Evolutionary conservation across 495 filamentous ascomycete genomes (phyloP).

Genomic region (Talaromyces trachyspermus): DNA sequence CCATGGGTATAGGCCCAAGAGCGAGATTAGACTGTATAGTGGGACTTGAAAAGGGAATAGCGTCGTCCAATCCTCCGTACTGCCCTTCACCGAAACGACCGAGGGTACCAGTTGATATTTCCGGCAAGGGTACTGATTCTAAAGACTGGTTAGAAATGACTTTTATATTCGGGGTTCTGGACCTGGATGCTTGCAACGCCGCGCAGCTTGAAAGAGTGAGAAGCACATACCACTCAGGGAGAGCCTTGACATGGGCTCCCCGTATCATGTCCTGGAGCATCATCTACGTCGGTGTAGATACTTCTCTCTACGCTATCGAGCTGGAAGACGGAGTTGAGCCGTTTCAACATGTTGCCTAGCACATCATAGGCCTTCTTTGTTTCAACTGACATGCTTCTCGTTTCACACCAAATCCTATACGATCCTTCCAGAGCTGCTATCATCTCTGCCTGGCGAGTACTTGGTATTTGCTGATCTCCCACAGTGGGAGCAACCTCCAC

Average conservation of each 20-base stretch:
- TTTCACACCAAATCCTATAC: conserved; percentile 61
- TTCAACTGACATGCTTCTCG: conserved; percentile 62
- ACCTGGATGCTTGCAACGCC: neutral
- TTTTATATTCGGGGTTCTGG: neutral
- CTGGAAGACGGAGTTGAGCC: neutral
- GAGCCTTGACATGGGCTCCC: neutral
- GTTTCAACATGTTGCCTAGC: conserved; percentile 60
- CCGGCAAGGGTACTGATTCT: neutral
- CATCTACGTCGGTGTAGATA: neutral
- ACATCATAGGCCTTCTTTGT: conserved; percentile 71
- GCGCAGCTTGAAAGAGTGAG: neutral
- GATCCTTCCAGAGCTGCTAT: conserved; percentile 59
- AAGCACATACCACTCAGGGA: neutral
- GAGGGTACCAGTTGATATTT: too few species aligned
- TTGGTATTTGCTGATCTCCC: neutral
- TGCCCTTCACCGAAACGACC: neutral
- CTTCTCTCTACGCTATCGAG: neutral
- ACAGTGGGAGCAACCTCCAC: conserved; percentile 6
- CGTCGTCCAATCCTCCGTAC: neutral
- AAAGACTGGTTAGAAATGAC: neutral
- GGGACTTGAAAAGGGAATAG: neutral
- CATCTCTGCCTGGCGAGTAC: conserved; percentile 25
- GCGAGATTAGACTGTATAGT: neutral
- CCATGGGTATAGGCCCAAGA: neutral
- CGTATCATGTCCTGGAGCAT: neutral